Evolutionary conservation across 768 basidiomycete genomes (phyloP), one percentile per base, ranked within the genome.

Genomic region (Phaffia australis): DNA sequence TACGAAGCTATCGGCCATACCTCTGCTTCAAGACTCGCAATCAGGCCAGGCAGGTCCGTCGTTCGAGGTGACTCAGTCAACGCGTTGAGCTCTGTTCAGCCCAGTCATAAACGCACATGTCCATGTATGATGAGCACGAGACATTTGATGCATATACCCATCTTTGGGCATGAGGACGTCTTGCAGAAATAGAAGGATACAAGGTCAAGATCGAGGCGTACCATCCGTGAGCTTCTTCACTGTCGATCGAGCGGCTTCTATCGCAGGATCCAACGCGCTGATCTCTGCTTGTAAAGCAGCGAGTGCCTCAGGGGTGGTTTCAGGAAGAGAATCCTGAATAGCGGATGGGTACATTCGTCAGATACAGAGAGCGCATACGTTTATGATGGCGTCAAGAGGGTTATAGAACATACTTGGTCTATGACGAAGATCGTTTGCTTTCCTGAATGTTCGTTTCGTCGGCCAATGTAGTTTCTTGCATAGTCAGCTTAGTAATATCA

Each of bases 361-460:
- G 35, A 42, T 42, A 42, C 35, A 4, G 14, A n/a, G 50, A 47
- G 30, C 18, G 15, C 52, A 50, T n/a, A 29, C 6, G 29, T 23
- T 25, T 15, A 52, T 5, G 29, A 19, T 50, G 29, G 19, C 32
- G 48, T 52, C 47, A 14, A 11, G 50, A 23, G 23, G 30, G 49
- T 11, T 23, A 42, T 16, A 15, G 7, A 4, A 27, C 27, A 49
- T 18, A 57, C 66, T 50, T 69, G 67, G 19, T 62, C 62, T 47
- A 46, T 63, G 32, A 69, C 67, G 32, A 69, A 69, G 50, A 69
- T 50, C 3, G 61, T 63, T 35, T 69, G 67, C 63, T 69, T 69
- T 29, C 67, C 66, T 68, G 30, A 18, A 16, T 14, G 51, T 32
- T n/a, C 35, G 52, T 55, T 42, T 15, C 5, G 14, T 35, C 51